phyloP scores from a whole-genome alignment of 768 basidiomycete species.

The Rhodosporidiobolus odoratus region DNA sequence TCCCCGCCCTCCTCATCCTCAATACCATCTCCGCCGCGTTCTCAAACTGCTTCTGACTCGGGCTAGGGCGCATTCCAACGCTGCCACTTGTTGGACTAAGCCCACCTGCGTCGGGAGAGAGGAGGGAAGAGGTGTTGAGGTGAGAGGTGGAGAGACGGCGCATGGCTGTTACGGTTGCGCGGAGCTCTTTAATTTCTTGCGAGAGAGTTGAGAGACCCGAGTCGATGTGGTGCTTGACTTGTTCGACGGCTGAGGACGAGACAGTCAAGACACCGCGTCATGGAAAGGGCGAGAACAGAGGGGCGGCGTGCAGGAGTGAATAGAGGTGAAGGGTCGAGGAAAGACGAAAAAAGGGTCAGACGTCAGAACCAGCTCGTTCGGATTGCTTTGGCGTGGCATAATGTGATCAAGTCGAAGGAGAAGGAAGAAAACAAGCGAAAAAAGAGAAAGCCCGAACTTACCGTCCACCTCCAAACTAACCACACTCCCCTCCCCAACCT shows the following conservation, averaged over 20 bases:
- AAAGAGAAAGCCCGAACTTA: conserved; percentile 54
- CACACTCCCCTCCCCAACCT: conserved; percentile 79
- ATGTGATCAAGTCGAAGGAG: background rate
- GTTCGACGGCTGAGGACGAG: conserved; percentile 70
- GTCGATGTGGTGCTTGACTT: conserved; percentile 98
- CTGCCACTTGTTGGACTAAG: conserved; percentile 34
- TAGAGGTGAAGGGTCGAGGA: background rate
- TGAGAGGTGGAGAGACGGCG: conserved; percentile 52
- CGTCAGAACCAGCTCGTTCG: too few relatives aligned
- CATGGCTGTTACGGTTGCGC: conserved; percentile 56
- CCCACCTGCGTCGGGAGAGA: conserved; percentile 44
- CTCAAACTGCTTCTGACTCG: conserved; percentile 35
- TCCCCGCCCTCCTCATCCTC: conserved; percentile 17
- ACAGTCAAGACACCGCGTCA: background rate
- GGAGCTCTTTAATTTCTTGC: conserved; percentile 85
- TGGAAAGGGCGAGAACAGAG: too few relatives aligned
- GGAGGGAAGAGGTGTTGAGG: conserved; percentile 37
- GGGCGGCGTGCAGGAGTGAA: too few relatives aligned
- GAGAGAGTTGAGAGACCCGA: conserved; percentile 75
- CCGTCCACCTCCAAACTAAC: conserved; percentile 94
- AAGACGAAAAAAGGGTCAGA: too few relatives aligned
- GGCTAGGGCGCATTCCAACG: background rate
- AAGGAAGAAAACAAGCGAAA: background rate
- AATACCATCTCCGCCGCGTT: conserved; percentile 36
- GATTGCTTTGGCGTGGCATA: too few relatives aligned